phyloP scores from a whole-genome alignment of 2,329 filamentous ascomycete species.

The Dactylellina cionopaga region DNA sequence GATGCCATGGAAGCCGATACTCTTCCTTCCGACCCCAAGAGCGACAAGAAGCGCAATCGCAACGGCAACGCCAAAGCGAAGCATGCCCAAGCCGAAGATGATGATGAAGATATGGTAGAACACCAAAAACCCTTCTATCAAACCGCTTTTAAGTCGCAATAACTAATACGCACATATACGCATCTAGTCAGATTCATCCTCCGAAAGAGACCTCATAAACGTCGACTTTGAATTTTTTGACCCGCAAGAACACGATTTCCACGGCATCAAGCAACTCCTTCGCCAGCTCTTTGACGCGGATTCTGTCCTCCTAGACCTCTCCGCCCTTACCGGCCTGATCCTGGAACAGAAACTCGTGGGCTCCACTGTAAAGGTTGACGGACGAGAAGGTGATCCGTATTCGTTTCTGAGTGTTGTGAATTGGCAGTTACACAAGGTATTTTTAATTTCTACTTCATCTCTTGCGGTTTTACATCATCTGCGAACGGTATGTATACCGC shows the following conservation, averaged over 20 bases:
- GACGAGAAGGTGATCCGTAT: constrained; percentile 75
- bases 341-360: constrained; percentile 86
- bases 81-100: not conserved
- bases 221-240: constrained; percentile 99
- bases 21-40: not conserved
- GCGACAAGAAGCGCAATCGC: constrained; percentile 3
- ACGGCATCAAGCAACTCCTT: constrained; percentile 88
- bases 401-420: constrained; percentile 69
- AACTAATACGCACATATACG: not conserved
- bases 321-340: constrained; percentile 84
- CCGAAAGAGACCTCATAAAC: constrained; percentile 66
- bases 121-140: not conserved
- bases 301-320: constrained; percentile 84
- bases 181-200: constrained; percentile 5
- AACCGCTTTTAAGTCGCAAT: too few relatives aligned
- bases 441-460: constrained; percentile 1
- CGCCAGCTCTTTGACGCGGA: constrained; percentile 94
- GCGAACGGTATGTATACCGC: not conserved
- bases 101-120: constrained; percentile 17
- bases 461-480: not conserved
- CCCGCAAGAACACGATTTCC: constrained; percentile 91
- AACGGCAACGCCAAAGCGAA: constrained; percentile 15
- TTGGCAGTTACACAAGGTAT: constrained; percentile 75
- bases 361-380: constrained; percentile 96
- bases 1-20: not conserved